Base-by-base conservation (phyloP, 495 filamentous ascomycete genomes). In the Staphylotrichum longicolle region DNA sequence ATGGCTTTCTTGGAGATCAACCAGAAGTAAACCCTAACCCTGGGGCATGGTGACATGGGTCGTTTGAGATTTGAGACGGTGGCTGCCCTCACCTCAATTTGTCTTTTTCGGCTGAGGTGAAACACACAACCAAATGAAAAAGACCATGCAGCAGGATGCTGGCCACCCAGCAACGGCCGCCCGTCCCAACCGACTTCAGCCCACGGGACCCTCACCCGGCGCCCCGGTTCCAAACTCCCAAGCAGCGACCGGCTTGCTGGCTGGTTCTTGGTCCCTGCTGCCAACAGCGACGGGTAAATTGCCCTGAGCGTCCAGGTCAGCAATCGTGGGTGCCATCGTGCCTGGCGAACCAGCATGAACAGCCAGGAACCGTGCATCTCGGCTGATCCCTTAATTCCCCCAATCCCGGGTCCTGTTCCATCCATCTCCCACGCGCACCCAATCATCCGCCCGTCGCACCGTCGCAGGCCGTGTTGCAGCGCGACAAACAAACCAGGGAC, bases 301-400 rank as follows among this genome's bases (percentile, higher is more conserved):
- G 20, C 20, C 20, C 20, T 27, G 20, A 27, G 20, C 20, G 20
- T 27, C 20, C 20, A 27, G 20, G 20, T 27, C 20, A 27, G 20
- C 20, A 27, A 27, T 27, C 20, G 20, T 27, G 20, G 20, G 20
- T 27, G 20, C 20, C 20, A 27, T 27, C 20, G 20, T 27, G 20
- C 20, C 20, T 27, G 20, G 20, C 20, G 20, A 27, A 27, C 20
- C 20, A 27, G 20, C 20, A 27, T 27, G 1, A 27, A 27, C 20
- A 27, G 20, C 20, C 20, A 27, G 20, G 20, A 27, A 27, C 20
- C 20, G 20, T 35, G 39, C 52, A 20, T 20, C 27, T 9, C 14
- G 12, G 27, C 11, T 30, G 54, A 34, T 56, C 54, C 52, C 52
- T 20, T 56, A 56, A 56, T 56, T 56, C 54, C 54, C 20, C 53